Evolutionary conservation across 2,329 filamentous ascomycete species (phyloP).

Genomic region (Ophiocordyceps australis): DNA sequence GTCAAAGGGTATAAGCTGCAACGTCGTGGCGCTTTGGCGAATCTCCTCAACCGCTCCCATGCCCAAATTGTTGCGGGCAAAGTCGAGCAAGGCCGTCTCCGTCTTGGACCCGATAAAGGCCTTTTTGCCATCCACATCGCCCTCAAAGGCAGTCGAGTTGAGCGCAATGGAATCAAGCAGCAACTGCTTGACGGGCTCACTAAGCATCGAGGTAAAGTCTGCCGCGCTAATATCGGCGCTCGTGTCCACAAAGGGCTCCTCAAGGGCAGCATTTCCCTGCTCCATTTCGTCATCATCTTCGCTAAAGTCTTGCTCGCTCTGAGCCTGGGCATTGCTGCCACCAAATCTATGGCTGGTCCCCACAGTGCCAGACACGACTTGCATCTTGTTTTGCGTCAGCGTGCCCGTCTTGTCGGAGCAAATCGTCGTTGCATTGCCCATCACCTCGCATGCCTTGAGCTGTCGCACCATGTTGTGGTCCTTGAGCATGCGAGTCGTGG

Average conservation of each 20-base stretch:
- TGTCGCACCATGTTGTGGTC: conserved; percentile 65
- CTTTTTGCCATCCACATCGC: conserved; percentile 45
- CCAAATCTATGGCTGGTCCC: conserved; percentile 38
- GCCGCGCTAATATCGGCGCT: conserved; percentile 20
- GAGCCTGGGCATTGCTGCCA: conserved; percentile 11
- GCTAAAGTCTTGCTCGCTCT: conserved; percentile 7
- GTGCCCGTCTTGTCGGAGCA: conserved; percentile 54
- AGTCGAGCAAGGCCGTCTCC: conserved; percentile 54
- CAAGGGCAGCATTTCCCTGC: conserved; percentile 1
- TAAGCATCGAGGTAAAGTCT: conserved; percentile 28
- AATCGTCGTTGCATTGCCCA: conserved; percentile 60
- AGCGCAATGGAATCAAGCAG: conserved; percentile 41
- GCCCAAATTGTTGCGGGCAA: conserved; percentile 46
- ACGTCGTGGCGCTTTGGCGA: conserved; percentile 36
- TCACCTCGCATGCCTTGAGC: conserved; percentile 62
- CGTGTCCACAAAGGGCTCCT: conserved; percentile 6
- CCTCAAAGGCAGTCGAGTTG: conserved; percentile 62
- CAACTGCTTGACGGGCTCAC: conserved; percentile 27
- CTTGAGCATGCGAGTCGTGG: conserved; percentile 58
- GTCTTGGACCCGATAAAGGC: conserved; percentile 65
- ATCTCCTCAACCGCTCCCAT: conserved; percentile 48
- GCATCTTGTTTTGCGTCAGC: conserved; percentile 52
- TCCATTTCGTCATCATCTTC: conserved; percentile 2
- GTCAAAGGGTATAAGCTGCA: conserved; percentile 60
- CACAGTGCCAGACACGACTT: conserved; percentile 41